Evolutionary conservation across 352 stramenopile genomes (phyloP), one percentile per base, ranked within the genome.

Genomic region (Pythium scleroteichum): DNA sequence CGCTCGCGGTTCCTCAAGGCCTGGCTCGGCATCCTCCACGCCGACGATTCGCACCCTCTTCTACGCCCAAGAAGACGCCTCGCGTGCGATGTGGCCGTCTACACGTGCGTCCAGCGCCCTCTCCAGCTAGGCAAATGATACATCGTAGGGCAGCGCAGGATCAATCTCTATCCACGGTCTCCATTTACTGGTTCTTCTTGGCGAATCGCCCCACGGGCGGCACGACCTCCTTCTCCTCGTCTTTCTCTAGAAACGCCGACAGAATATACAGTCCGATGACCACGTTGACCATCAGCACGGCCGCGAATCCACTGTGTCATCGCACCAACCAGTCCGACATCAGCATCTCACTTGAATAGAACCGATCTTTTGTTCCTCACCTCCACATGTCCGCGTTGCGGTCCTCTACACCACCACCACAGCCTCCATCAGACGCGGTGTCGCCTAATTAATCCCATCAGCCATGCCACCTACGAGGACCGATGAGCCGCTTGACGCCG

Each of bases 181-280:
- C 29, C n/a, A 46, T 23, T 56, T 53, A 52, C 33, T 46, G 22
- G 47, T 72, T 82, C 58, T 56, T 80, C 53, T 65, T 91, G 52
- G 69, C 70, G 53, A 88, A 90, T 5, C 82, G 71, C 13, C 79
- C 82, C 3, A 92, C 79, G 3, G 76, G 68, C 17, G 76, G 79
- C n/a, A 63, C 69, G 17, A 69, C 64, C 49, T 82, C 76, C 40
- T 78, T 77, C 58, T 71, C 71, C 29, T 89, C 71, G 35, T 35
- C 29, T 35, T 68, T 58, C 33, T 90, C 82, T 42, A 71, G 68
- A 71, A 79, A 90, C 7, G 82, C 82, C 32, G 78, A 90, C 39
- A 90, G 50, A 64, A 94, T 78, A 54, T 94, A 94, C 2, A 89
- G 59, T 7, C 80, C 75, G 53, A 92, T 89, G 19, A 92, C 79